Evolutionary conservation across 306 rosid genomes (phyloP).

Genomic region (Morella rubra): DNA sequence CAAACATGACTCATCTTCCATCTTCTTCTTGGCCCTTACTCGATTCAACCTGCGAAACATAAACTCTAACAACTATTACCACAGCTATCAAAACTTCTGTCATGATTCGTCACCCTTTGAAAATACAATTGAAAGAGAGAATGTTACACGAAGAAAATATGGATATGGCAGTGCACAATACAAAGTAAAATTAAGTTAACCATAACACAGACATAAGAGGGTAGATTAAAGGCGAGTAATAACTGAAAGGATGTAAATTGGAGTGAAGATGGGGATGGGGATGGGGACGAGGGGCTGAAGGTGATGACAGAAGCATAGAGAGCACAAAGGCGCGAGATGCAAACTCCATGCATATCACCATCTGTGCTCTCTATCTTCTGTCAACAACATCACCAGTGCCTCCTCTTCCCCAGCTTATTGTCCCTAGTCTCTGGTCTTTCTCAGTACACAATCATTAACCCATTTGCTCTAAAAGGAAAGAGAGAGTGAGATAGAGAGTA

Average conservation of each 20-base stretch:
- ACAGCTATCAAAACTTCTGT: not conserved
- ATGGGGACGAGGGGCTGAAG: too few relatives aligned
- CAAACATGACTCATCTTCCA: not conserved
- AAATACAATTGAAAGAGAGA: not conserved
- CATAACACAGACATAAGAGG: not conserved
- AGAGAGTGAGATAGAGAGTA: constrained; percentile 5
- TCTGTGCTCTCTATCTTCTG: constrained; percentile 99
- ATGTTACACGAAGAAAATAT: not conserved
- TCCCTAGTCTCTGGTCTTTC: not conserved
- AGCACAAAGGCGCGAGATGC: constrained; percentile 64
- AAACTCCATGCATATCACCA: constrained; percentile 30
- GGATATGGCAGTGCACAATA: not conserved
- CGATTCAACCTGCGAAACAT: not conserved
- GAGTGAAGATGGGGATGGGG: not conserved
- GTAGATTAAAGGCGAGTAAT: not conserved
- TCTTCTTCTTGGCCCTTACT: not conserved
- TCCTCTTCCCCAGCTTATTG: constrained; percentile 9
- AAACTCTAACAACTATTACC: not conserved
- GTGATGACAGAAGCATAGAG: constrained; percentile 57
- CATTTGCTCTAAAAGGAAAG: not conserved
- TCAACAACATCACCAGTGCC: constrained; percentile 61
- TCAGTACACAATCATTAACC: too few relatives aligned
- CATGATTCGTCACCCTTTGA: not conserved
- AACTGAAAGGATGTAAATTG: not conserved
- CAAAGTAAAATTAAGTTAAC: not conserved